phyloP scores from a whole-genome alignment of 2,329 filamentous ascomycete genomes.

The Shiraia bambusicola region DNA sequence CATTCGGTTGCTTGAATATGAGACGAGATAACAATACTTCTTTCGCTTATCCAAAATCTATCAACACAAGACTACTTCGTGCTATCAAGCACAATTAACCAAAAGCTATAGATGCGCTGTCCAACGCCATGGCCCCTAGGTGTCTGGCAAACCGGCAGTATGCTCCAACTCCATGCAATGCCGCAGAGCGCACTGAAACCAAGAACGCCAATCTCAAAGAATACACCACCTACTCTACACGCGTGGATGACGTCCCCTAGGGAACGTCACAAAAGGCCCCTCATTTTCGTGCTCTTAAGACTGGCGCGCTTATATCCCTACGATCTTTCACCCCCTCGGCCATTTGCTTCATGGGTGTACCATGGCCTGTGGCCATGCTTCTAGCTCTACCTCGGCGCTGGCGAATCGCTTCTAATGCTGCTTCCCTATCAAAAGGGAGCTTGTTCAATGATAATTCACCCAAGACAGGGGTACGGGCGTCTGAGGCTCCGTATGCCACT shows the following conservation, averaged over 20 bases:
- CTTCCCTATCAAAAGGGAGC: constrained; percentile 59
- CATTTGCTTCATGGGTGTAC: constrained; percentile 63
- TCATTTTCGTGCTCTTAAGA: constrained; percentile 28
- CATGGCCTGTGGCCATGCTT: constrained; percentile 64
- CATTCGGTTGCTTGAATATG: no score
- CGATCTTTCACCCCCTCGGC: constrained; percentile 51
- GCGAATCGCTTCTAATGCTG: constrained; percentile 73
- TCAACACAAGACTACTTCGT: constrained; percentile 16
- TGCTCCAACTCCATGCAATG: constrained; percentile 40
- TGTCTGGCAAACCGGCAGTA: constrained; percentile 6
- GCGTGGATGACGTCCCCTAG: not conserved
- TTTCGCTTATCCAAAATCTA: constrained; percentile 2
- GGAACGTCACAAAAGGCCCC: not conserved
- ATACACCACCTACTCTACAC: constrained; percentile 6
- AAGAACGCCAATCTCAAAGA: constrained; percentile 9
- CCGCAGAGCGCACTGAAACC: constrained; percentile 26
- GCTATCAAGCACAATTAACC: constrained; percentile 18
- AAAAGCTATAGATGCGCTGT: not conserved
- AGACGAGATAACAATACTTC: not conserved
- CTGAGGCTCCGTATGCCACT: constrained; percentile 36
- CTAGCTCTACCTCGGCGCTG: constrained; percentile 70
- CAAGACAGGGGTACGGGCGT: constrained; percentile 32
- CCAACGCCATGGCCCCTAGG: constrained; percentile 11
- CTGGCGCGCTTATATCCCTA: constrained; percentile 52
- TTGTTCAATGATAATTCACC: constrained; percentile 39